phyloP scores from a whole-genome alignment of 345 rosid genomes.

The Populus davidiana region DNA sequence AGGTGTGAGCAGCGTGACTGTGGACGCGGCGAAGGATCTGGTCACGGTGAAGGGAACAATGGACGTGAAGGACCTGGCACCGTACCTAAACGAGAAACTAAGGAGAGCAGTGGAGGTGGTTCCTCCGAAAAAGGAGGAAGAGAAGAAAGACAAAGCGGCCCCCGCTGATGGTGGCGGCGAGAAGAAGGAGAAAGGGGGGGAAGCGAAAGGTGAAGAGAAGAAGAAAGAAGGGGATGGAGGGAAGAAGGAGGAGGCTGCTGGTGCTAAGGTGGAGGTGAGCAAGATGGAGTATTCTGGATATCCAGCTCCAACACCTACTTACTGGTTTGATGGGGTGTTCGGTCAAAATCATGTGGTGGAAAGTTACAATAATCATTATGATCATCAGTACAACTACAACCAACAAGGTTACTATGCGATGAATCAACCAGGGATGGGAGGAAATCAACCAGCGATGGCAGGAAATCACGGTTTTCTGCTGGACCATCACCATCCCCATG shows the following conservation, averaged over 20 bases:
- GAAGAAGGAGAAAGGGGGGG: conserved; percentile 39
- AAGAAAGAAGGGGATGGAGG: conserved; percentile 13
- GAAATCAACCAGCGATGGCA: not conserved
- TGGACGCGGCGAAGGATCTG: conserved; percentile 60
- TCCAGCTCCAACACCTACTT: conserved; percentile 26
- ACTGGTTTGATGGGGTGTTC: conserved; percentile 41
- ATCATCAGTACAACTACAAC: conserved; percentile 16
- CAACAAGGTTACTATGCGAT: conserved; percentile 17
- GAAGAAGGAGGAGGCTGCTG: conserved; percentile 5
- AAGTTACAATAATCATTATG: conserved; percentile 1
- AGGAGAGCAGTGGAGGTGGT: conserved; percentile 64
- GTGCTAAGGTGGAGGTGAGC: conserved; percentile 29
- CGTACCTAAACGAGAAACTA: conserved; percentile 55
- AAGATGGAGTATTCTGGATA: conserved; percentile 35
- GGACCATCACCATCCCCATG: conserved; percentile 19
- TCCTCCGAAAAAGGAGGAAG: conserved; percentile 48
- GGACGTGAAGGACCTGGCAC: conserved; percentile 52
- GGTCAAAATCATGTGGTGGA: conserved; percentile 38
- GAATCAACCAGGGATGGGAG: conserved; percentile 4
- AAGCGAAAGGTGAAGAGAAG: conserved; percentile 19
- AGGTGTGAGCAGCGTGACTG: conserved; percentile 61
- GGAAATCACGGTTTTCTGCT: conserved; percentile 17
- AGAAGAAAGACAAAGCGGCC: conserved; percentile 5
- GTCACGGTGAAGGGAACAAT: conserved; percentile 73
- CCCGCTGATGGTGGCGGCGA: conserved; percentile 14